Conservation (phyloP, 2,329 filamentous ascomycete genomes). For the Coniochaeta sp. region DNA sequence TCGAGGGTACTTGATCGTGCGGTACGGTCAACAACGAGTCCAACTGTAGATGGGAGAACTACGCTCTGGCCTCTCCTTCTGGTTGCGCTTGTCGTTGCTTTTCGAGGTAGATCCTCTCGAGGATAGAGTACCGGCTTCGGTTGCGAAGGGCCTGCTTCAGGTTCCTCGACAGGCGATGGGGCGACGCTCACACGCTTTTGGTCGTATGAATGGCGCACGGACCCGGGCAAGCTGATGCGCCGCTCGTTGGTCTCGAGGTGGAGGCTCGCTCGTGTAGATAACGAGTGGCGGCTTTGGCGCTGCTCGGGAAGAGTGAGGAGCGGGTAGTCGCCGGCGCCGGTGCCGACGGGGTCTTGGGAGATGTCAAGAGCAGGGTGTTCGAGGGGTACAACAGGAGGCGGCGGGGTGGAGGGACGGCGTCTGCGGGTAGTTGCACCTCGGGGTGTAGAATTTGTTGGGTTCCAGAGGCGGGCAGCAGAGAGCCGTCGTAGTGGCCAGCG, state of each 20-base stretch:
- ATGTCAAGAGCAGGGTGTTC: constrained; percentile 33
- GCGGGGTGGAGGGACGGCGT: constrained; percentile 45
- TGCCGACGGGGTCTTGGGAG: constrained; percentile 24
- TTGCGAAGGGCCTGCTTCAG: constrained; percentile 17
- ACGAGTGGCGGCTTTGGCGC: constrained; percentile 34
- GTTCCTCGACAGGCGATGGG: constrained; percentile 17
- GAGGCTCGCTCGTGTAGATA: constrained; percentile 38
- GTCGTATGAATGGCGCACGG: constrained; percentile 47
- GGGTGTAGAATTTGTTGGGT: constrained; percentile 53
- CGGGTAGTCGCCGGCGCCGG: constrained; percentile 38
- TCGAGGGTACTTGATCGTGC: constrained; percentile 20
- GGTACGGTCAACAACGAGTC: constrained; percentile 13
- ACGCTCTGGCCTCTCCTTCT: constrained; percentile 21
- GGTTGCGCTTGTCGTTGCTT: constrained; percentile 12
- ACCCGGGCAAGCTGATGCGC: constrained; percentile 45
- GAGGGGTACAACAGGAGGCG: constrained; percentile 43
- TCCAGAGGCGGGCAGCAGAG: constrained; percentile 48
- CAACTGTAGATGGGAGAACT: constrained; percentile 15
- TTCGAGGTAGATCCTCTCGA: constrained; percentile 6
- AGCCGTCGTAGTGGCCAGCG: constrained; percentile 29
- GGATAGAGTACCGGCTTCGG: constrained; percentile 6
- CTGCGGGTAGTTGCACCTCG: constrained; percentile 26
- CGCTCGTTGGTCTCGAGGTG: constrained; percentile 43
- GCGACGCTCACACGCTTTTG: constrained; percentile 28
- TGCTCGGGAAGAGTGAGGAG: constrained; percentile 44